Evolutionary conservation across 768 basidiomycete species (phyloP).

Genomic region (Boletus sp.): DNA sequence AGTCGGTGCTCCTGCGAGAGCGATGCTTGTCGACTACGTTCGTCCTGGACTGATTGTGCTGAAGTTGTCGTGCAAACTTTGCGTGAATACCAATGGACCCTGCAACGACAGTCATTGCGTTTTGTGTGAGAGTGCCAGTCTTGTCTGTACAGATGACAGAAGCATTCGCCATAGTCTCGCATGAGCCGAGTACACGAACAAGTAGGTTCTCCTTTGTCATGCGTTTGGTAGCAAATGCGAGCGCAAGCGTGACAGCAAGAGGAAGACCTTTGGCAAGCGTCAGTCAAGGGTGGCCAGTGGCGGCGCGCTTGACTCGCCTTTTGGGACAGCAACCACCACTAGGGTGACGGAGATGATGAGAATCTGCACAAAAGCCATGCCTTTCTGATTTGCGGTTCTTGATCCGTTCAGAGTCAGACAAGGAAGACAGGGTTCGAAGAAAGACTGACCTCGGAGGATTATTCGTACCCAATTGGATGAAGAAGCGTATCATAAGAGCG

Average conservation of each 20-base stretch:
- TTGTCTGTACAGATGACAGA: slow-evolving; percentile 96
- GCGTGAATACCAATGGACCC: slow-evolving; percentile 92
- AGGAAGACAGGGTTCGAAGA: background rate
- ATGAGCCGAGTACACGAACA: slow-evolving; percentile 92
- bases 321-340: slow-evolving; percentile 86
- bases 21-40: slow-evolving; percentile 60
- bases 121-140: slow-evolving; percentile 95
- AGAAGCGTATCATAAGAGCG: slow-evolving; percentile 90
- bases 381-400: slow-evolving; percentile 76
- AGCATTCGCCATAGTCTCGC: slow-evolving; percentile 98
- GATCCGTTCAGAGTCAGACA: slow-evolving; percentile 7
- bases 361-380: slow-evolving; percentile 87
- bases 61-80: slow-evolving; percentile 83
- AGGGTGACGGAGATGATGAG: slow-evolving; percentile 93
- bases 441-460: slow-evolving; percentile 51
- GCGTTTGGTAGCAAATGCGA: slow-evolving; percentile 97
- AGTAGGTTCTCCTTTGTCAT: slow-evolving; percentile 95
- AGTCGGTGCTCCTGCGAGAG: slow-evolving; percentile 31
- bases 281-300: background rate
- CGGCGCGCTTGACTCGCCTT: slow-evolving; percentile 43
- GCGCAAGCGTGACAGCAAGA: slow-evolving; percentile 90
- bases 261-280: slow-evolving; percentile 62
- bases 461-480: slow-evolving; percentile 73
- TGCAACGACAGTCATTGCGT: slow-evolving; percentile 94
- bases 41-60: slow-evolving; percentile 65